phyloP scores from a whole-genome alignment of 495 filamentous ascomycete genomes.

The Daldinia grandis region DNA sequence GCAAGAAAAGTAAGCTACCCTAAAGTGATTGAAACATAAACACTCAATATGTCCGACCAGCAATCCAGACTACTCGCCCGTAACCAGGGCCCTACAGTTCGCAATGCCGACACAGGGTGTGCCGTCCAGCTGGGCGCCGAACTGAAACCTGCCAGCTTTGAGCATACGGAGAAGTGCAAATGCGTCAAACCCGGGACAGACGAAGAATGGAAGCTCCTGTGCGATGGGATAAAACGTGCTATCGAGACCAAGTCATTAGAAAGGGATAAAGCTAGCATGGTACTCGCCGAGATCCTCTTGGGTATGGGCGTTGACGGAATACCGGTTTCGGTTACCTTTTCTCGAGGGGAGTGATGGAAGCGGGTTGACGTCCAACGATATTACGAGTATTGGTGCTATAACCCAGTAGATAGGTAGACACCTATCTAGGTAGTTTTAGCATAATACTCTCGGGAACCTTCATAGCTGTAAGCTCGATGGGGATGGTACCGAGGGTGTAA shows the following conservation, averaged over 20 bases:
- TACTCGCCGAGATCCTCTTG: conserved; percentile 29
- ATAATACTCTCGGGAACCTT: too few species aligned
- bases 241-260: conserved; percentile 11
- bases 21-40: background rate
- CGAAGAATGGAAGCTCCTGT: conserved; percentile 6
- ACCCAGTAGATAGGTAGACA: too few species aligned
- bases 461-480: too few species aligned
- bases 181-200: conserved; percentile 9
- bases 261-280: conserved; percentile 20
- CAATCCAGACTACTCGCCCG: background rate
- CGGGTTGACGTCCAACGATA: background rate
- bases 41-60: conserved; percentile 5
- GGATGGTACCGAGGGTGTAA: too few species aligned
- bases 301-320: conserved; percentile 6
- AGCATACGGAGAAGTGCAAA: conserved; percentile 26
- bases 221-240: conserved; percentile 2
- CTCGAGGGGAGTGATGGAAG: background rate
- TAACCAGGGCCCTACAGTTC: conserved; percentile 1
- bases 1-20: background rate
- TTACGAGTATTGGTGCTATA: background rate
- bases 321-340: background rate
- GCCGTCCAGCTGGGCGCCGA: conserved; percentile 6
- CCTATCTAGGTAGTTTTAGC: too few species aligned
- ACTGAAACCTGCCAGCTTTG: conserved; percentile 1
- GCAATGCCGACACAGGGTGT: conserved; percentile 30